phyloP scores from a whole-genome alignment of 179 eudicot genomes.

The Silene coronaria region DNA sequence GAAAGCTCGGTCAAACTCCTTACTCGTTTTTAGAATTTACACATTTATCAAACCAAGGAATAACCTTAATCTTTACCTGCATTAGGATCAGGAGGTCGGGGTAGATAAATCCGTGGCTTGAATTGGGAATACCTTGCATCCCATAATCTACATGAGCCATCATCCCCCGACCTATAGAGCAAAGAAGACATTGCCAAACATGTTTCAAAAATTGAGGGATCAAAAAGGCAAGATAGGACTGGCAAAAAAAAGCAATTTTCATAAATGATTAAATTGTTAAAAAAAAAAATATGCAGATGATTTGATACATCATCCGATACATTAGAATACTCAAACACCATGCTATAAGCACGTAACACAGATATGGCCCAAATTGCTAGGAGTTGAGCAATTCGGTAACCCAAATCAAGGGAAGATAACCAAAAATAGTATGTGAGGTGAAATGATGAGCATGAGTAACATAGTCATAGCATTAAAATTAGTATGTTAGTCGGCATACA shows the following conservation, averaged over 20 bases:
- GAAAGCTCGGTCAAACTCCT: constrained; percentile 9
- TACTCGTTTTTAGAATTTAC: not conserved
- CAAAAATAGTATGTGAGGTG: not conserved
- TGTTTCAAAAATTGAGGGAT: not conserved
- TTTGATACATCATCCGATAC: not conserved
- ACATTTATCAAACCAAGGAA: not conserved
- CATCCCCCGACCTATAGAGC: constrained; percentile 72
- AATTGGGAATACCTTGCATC: constrained; percentile 81
- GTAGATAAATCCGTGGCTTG: constrained; percentile 69
- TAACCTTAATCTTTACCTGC: constrained; percentile 42
- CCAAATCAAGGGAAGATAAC: not conserved
- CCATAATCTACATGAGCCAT: constrained; percentile 94
- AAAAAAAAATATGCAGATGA: not conserved
- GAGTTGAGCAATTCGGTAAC: not conserved
- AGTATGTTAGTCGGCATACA: not conserved
- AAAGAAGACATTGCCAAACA: not conserved
- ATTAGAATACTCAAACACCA: not conserved
- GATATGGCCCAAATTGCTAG: not conserved
- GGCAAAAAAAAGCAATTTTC: not conserved
- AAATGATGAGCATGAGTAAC: not conserved
- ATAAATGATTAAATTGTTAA: not conserved
- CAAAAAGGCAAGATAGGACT: not conserved
- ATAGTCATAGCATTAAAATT: constrained; percentile 4
- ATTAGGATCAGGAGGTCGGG: constrained; percentile 59
- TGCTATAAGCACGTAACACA: not conserved